These are phyloP conservation scores for Fragaria nilgerrensis DNA, from an alignment of 306 rosid species.

Conservation along the genomic window DNA sequence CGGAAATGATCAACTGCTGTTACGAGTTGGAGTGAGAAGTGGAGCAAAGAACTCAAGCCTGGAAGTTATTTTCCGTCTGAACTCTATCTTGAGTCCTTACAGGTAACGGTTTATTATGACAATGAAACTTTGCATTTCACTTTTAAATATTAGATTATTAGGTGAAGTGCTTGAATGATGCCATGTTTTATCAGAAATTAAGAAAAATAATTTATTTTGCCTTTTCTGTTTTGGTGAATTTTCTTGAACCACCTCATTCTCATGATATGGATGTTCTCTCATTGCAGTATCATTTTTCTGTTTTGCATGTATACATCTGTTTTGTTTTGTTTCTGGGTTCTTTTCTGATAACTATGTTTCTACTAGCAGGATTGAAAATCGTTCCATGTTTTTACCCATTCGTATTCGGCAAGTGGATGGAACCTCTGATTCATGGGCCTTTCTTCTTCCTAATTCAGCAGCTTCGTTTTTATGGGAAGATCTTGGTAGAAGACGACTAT, in stretches of 20 bases:
- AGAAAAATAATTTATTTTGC: not conserved
- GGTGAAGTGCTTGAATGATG: not conserved
- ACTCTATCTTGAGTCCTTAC: constrained; percentile 78
- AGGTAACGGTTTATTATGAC: constrained; percentile 50
- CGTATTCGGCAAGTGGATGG: constrained; percentile 88
- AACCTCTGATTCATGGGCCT: constrained; percentile 70
- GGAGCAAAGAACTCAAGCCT: constrained; percentile 79
- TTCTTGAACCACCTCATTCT: not conserved
- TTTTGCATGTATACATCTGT: constrained; percentile 10
- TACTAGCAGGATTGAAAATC: constrained; percentile 83
- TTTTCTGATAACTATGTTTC: constrained; percentile 23
- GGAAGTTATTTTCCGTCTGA: constrained; percentile 84
- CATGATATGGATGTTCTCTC: constrained; percentile 8
- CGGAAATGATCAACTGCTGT: constrained; percentile 53
- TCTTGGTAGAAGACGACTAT: constrained; percentile 79
- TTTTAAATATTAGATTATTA: not conserved
- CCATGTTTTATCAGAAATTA: not conserved
- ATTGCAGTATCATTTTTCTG: not conserved
- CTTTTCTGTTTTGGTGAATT: not conserved
- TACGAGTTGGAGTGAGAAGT: constrained; percentile 84
- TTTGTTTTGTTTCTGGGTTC: constrained; percentile 8
- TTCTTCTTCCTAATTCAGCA: constrained; percentile 76
- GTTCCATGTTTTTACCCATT: constrained; percentile 81
- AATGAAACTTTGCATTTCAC: not conserved
- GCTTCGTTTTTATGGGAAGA: constrained; percentile 97